Conservation (phyloP, 1,284 basidiomycete species). For the Ustilago loliicola region DNA sequence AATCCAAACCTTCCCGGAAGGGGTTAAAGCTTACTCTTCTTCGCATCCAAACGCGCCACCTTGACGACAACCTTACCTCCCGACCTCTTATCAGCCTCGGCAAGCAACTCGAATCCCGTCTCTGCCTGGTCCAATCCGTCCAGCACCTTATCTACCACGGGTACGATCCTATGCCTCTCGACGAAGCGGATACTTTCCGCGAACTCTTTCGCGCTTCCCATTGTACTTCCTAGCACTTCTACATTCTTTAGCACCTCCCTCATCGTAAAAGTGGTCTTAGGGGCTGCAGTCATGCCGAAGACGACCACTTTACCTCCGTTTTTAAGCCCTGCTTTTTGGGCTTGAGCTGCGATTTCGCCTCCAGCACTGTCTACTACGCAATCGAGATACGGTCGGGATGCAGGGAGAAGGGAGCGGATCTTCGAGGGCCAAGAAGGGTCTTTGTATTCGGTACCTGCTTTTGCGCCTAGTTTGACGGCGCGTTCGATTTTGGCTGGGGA, state of each 20-base stretch:
- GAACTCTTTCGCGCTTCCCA: constrained; percentile 86
- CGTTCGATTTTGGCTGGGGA: constrained; percentile 79
- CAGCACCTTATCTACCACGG: constrained; percentile 81
- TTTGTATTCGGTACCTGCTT: constrained; percentile 82
- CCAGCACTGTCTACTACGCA: constrained; percentile 86
- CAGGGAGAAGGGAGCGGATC: constrained; percentile 75
- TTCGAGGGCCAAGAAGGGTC: constrained; percentile 79
- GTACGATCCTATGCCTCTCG: constrained; percentile 78
- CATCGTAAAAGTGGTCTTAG: constrained; percentile 80
- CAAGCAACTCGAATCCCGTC: constrained; percentile 77
- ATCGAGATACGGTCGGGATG: constrained; percentile 74
- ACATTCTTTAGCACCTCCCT: constrained; percentile 83
- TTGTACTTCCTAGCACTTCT: constrained; percentile 80
- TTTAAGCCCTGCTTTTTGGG: constrained; percentile 76
- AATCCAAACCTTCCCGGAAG: background rate
- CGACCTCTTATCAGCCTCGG: constrained; percentile 60
- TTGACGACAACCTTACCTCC: constrained; percentile 66
- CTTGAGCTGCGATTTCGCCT: constrained; percentile 79
- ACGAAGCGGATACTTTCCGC: constrained; percentile 80
- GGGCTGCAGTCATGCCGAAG: constrained; percentile 77
- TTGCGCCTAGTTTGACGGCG: constrained; percentile 80
- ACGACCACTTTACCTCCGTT: constrained; percentile 80
- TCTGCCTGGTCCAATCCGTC: constrained; percentile 79
- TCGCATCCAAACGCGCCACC: constrained; percentile 15
- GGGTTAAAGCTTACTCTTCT: constrained; percentile 37